Base-by-base conservation (phyloP, 2,329 filamentous ascomycete species). In the Diatrype stigma region DNA sequence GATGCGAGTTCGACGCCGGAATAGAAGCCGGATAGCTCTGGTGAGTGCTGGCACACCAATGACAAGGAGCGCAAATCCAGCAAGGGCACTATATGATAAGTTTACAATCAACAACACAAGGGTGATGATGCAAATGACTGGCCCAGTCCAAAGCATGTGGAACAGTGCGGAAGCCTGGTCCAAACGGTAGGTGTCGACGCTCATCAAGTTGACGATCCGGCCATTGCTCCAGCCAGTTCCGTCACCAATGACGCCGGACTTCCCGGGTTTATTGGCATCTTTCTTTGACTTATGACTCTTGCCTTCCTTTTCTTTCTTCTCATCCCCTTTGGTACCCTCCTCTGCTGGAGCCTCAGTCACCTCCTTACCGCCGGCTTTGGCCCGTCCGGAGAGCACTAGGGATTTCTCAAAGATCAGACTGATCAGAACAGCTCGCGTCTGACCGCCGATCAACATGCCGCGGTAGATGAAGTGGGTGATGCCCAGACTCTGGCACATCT, bases 391-490 rank as follows among this genome's bases (percentile, higher is more conserved):
- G 16, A 97, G 80, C 47, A 85, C 85, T 86, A 96, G 90, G 2
- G 90, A 85, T 69, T 97, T 97, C 66, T 94, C 89, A 63, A 96
- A 97, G 51, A 97, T 90, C 52, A 91, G 73, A 21, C 88, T 83
- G 59, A 96, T 96, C 42, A 97, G 73, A 0, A 90, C 87, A 1
- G 86, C 90, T 65, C 93, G 81, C 7, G 82, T 74, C 71, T 96
- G 86, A 0, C 90, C 94, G 56, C 93, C 94, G 37, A 95, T 83
- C 72, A 95, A 85, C 87, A 96, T 95, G 21, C 93, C 91, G 21
- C 86, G 84, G 63, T 93, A 97, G 63, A 97, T 86, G 71, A 96
- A 96, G 64, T 97, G 93, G 63, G 92, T 95, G 2, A 85, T 90
- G 23, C 84, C 83, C 56, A 96, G 64, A 66, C 87, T 93, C 69